A percentile compares a stretch with the other conserved stretches of the same genome.
These are phyloP conservation scores for Fragosphaeria purpurea DNA, from an alignment of 2,329 filamentous ascomycete genomes.

Conservation along the genomic window DNA sequence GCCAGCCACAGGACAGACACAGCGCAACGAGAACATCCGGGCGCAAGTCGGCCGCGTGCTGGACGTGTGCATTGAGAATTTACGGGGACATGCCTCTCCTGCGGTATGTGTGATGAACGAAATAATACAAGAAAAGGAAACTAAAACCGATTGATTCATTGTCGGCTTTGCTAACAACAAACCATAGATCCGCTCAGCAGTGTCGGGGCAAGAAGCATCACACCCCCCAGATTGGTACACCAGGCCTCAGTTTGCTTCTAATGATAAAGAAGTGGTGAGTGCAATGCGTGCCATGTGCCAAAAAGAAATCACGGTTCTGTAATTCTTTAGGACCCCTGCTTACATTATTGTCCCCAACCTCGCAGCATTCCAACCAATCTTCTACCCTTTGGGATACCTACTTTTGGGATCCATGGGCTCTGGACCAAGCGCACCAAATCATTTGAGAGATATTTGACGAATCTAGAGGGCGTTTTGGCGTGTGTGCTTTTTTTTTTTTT, in stretches of 20 bases:
- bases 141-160: too few relatives aligned
- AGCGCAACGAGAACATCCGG: slow-evolving; percentile 13
- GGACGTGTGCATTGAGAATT: slow-evolving; percentile 10
- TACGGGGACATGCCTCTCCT: slow-evolving; percentile 7
- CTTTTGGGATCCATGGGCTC: slow-evolving; percentile 7
- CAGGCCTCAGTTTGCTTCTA: slow-evolving; percentile 1
- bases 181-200: slow-evolving; percentile 4
- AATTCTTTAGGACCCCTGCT: too few relatives aligned
- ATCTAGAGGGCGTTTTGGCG: too few relatives aligned
- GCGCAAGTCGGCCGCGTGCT: slow-evolving; percentile 11
- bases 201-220: background rate
- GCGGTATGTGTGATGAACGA: slow-evolving; percentile 2
- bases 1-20: slow-evolving; percentile 9
- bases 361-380: background rate
- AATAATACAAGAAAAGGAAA: too few relatives aligned
- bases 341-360: background rate
- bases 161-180: background rate
- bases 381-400: background rate
- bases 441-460: too few relatives aligned
- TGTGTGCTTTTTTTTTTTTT: too few relatives aligned
- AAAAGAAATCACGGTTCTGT: too few relatives aligned
- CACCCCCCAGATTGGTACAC: slow-evolving; percentile 4
- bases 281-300: too few relatives aligned
- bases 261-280: background rate
- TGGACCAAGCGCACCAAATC: too few relatives aligned